Evolutionary conservation across 2,329 filamentous ascomycete species (phyloP).

Genomic region (Sporothrix luriei): DNA sequence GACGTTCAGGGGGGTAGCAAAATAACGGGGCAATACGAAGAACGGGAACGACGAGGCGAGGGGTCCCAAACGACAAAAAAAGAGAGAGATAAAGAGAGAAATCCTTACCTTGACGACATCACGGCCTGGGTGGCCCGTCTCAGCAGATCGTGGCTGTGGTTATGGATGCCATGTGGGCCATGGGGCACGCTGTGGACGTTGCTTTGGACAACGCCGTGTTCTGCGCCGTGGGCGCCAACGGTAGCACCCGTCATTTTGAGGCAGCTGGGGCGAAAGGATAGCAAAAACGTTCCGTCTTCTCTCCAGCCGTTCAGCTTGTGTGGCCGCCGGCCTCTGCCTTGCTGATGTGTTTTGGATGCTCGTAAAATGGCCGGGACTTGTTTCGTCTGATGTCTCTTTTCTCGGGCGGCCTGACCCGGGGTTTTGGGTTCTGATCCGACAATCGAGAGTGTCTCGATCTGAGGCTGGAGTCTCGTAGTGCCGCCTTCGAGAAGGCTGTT

Average conservation of each 20-base stretch:
- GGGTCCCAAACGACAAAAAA: neutral
- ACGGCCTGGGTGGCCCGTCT: slow-evolving; percentile 64
- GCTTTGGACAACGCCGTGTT: slow-evolving; percentile 15
- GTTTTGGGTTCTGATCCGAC: neutral
- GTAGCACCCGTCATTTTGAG: slow-evolving; percentile 54
- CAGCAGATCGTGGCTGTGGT: slow-evolving; percentile 54
- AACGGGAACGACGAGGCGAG: neutral
- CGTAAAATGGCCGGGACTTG: neutral
- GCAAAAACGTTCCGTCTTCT: neutral
- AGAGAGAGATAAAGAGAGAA: slow-evolving; percentile 1
- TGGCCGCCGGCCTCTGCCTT: neutral
- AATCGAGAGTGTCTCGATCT: neutral
- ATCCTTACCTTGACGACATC: slow-evolving; percentile 62
- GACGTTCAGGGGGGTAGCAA: too few species aligned
- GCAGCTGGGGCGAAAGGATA: neutral
- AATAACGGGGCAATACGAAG: neutral
- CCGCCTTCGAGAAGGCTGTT: slow-evolving; percentile 5
- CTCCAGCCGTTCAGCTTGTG: neutral
- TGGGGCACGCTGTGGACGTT: neutral
- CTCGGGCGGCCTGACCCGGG: too few species aligned
- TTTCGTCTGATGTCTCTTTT: slow-evolving; percentile 9
- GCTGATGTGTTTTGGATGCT: neutral
- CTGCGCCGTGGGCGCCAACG: slow-evolving; percentile 42
- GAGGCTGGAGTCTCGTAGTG: neutral
- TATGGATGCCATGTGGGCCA: slow-evolving; percentile 38